These are phyloP conservation scores for Tranzscheliella williamsii DNA, from an alignment of 1,284 basidiomycete species.

Conservation along the genomic window DNA sequence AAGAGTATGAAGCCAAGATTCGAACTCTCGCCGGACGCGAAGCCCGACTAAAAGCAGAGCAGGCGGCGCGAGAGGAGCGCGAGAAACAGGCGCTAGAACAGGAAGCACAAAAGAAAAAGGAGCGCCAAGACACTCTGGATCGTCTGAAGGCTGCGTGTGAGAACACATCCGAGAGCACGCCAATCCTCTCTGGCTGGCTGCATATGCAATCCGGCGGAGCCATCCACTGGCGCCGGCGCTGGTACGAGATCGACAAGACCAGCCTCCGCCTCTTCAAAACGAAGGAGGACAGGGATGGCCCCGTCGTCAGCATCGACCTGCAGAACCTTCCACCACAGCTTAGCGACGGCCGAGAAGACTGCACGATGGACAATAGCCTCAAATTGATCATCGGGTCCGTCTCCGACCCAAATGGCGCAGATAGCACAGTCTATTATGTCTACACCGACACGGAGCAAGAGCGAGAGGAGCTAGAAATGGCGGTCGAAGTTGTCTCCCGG, in stretches of 20 bases:
- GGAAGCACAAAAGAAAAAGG: no score
- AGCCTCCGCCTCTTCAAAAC: constrained; percentile 4
- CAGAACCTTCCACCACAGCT: neutral
- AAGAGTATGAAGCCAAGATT: constrained; percentile 16
- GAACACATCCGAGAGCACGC: neutral
- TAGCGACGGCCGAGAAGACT: constrained; percentile 6
- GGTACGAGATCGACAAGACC: constrained; percentile 2
- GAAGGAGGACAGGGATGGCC: constrained; percentile 1
- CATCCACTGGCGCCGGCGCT: constrained; percentile 10
- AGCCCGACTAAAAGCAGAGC: constrained; percentile 10
- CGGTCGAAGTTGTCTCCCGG: no score
- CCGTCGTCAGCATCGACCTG: neutral
- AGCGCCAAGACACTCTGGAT: no score
- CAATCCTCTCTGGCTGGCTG: constrained; percentile 9
- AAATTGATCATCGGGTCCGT: constrained; percentile 1
- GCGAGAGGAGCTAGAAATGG: neutral
- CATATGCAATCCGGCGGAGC: constrained; percentile 7
- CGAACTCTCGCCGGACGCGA: constrained; percentile 3
- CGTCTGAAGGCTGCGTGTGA: no score
- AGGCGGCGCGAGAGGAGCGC: constrained; percentile 4
- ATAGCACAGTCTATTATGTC: neutral
- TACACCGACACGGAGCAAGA: constrained; percentile 5
- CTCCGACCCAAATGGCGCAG: neutral
- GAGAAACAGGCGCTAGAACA: constrained; percentile 10
- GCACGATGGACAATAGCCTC: constrained; percentile 5